phyloP scores from a whole-genome alignment of 1,139 yeast genomes.

The Yarrowia galli region DNA sequence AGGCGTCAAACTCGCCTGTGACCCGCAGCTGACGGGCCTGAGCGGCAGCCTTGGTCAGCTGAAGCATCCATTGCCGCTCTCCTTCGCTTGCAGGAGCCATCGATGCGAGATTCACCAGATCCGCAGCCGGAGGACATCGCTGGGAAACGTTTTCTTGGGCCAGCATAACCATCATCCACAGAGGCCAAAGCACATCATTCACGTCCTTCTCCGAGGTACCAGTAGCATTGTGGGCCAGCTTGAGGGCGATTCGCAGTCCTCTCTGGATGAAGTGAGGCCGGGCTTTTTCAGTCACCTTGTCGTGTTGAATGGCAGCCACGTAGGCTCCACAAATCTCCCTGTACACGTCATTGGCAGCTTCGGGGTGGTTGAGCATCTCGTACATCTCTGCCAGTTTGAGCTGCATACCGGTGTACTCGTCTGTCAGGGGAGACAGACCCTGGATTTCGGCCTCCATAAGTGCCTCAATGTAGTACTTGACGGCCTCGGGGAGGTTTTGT shows the following conservation, averaged over 20 bases:
- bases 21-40: constrained; percentile 20
- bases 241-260: constrained; percentile 72
- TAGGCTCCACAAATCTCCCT: constrained; percentile 71
- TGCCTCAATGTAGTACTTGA: constrained; percentile 69
- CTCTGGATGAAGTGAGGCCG: constrained; percentile 67
- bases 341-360: constrained; percentile 71
- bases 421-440: constrained; percentile 63
- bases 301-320: constrained; percentile 58
- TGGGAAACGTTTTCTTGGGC: constrained; percentile 68
- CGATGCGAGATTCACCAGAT: too few species aligned
- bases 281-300: constrained; percentile 44
- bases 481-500: constrained; percentile 66
- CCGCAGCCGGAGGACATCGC: constrained; percentile 47
- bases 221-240: constrained; percentile 67
- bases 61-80: too few species aligned
- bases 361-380: constrained; percentile 65
- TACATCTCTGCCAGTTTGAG: constrained; percentile 87
- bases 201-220: too few species aligned
- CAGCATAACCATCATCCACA: constrained; percentile 47
- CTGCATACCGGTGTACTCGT: constrained; percentile 85
- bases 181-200: too few species aligned
- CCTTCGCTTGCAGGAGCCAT: too few species aligned
- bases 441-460: constrained; percentile 56
- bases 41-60: constrained; percentile 9
- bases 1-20: constrained; percentile 45